Base-by-base conservation (phyloP, 805 yeast genomes). In the Metschnikowia chrysomelidarum region DNA sequence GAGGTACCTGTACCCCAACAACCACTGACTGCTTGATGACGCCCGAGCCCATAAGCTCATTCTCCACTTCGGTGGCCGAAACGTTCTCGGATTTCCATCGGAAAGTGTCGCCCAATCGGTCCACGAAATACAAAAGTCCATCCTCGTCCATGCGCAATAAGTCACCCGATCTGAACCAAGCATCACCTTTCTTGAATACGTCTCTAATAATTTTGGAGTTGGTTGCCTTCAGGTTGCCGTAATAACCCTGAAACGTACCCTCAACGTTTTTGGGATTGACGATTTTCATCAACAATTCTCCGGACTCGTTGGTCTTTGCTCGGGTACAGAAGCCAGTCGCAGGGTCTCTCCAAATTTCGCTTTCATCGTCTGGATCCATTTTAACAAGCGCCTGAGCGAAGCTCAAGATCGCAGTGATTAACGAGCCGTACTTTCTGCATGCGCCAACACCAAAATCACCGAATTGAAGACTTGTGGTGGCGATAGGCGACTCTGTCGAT, bases 61-160 rank as follows among this genome's bases (percentile, higher is more conserved):
- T 84, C 56, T 91, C 97, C 24, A 89, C 96, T 63, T 89, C 97
- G 21, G 89, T 81, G 10, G 97, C 88, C 12, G 93, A 80, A 8
- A 91, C 96, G 58, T 89, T 89, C 63, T 89, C 98, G 2, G 95
- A 83, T 64, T 87, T 91, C 98, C 98, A 89, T 50, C 98, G 73
- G 67, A 85, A 89, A 0, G 97, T 91, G 55, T 89, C 98, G 26
- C 98, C 98, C 53, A 91, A 63, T 53, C 98, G 71, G 66, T 89
- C 98, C 28, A 88, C 87, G 59, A 89, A 89, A 60, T 82, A 87
- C 56, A 83, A 71, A 46, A 81, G 62, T 1, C 87, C 84, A 45
- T 80, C 73, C 19, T 67, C 68, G 57, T 87, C 95, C 55, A 70
- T 62, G 48, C 67, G 77, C 53, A 91, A 67, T 47, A 89, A 69